Evolutionary conservation across 805 yeast genomes (phyloP), one percentile per base, ranked within the genome.

Genomic region (Myxozyma monticola): DNA sequence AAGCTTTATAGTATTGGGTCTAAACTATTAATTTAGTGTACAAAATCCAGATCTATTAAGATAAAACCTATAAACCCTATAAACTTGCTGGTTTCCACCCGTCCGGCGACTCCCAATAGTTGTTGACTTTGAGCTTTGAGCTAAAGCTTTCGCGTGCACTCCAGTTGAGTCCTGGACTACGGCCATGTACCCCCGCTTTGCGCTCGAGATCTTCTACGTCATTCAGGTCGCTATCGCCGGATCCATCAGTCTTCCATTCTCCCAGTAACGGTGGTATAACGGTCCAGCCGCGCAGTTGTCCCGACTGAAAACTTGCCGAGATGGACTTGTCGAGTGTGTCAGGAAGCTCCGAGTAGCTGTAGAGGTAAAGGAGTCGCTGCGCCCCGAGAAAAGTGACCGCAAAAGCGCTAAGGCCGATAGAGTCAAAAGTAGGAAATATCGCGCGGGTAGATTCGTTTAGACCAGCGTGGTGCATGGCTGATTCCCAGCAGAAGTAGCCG

Each of bases 301-400:
- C 52, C 5, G 29, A 17, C 33, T n/a, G 22, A 10, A 36, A 20
- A 14, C 21, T 25, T 7, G 33, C 20, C n/a, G 45, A 22, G 25
- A 48, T 48, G n/a, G 43, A 42, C 20, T 30, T 31, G 15, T 48
- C 52, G 33, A 48, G 43, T 2, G 52, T 33, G 28, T 38, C 48
- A 12, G 17, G 28, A 7, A 48, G 44, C 37, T 35, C 45, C 17
- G 25, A 29, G 37, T 48, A 48, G 21, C 45, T 39, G 10, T 42
- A 22, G 8, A 42, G 34, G 17, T 39, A 42, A 2, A 48, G 40
- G 20, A 48, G 29, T 24, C 52, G 43, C 30, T 48, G 48, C 4
- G 52, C 52, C 12, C 52, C 52, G 15, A 36, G 36, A 24, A 36
- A 42, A 5, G 52, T 42, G 14, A 48, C 45, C 2, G 48, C 52